Percentiles rank a stretch among this genome's conserved stretches.
These are phyloP conservation scores for Kodamaea sp. DNA, from an alignment of 1,139 yeast species.

Conservation along the genomic window DNA sequence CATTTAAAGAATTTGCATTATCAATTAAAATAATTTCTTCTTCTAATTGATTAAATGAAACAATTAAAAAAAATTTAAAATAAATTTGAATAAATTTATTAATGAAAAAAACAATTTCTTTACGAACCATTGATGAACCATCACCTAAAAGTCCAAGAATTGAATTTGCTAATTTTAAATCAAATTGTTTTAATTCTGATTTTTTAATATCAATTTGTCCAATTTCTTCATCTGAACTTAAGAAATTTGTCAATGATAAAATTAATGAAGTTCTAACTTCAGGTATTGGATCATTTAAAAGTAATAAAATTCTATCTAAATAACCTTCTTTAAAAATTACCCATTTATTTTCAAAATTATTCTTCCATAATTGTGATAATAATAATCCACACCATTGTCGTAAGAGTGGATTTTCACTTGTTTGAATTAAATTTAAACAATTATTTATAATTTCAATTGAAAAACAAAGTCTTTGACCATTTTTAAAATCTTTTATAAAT, in stretches of 20 bases:
- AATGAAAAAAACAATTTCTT: conserved; percentile 76
- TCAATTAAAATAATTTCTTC: conserved; percentile 73
- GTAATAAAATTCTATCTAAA: conserved; percentile 50
- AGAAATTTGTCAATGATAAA: conserved; percentile 67
- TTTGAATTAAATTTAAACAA: conserved; percentile 61
- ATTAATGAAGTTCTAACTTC: conserved; percentile 89
- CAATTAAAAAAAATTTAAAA: conserved; percentile 71
- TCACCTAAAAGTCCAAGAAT: conserved; percentile 60
- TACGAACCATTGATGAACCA: conserved; percentile 85
- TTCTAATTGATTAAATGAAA: conserved; percentile 82
- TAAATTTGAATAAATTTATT: conserved; percentile 72
- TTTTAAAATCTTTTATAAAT: conserved; percentile 74
- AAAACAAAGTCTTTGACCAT: conserved; percentile 78
- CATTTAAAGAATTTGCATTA: conserved; percentile 55
- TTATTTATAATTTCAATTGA: conserved; percentile 70
- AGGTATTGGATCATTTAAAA: conserved; percentile 86
- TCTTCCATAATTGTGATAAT: conserved; percentile 72
- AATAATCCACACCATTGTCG: conserved; percentile 90
- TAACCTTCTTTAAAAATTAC: conserved; percentile 66
- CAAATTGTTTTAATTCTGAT: conserved; percentile 53
- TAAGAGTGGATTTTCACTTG: conserved; percentile 77
- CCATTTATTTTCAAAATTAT: conserved; percentile 73
- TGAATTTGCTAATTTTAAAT: conserved; percentile 48
- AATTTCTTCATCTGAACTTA: conserved; percentile 41
- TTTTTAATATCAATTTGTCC: conserved; percentile 19